A percentile compares a stretch with the other conserved stretches of the same genome.
Conservation (phyloP, 2,329 filamentous ascomycete genomes). For the Xenoacremonium recifei region DNA sequence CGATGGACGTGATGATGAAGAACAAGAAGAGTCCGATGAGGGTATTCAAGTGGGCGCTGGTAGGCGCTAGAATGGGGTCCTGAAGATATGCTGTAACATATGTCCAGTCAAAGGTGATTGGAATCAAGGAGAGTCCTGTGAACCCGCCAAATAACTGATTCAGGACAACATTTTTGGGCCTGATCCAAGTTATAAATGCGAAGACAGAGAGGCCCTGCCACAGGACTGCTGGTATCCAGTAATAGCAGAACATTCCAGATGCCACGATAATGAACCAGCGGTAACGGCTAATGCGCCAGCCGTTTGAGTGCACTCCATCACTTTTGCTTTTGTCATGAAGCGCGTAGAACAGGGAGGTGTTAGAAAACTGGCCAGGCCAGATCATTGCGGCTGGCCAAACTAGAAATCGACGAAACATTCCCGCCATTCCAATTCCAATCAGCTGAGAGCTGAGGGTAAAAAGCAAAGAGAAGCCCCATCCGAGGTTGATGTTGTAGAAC, state of each 20-base stretch:
- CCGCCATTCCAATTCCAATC: slow-evolving; percentile 60
- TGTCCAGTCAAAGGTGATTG: slow-evolving; percentile 51
- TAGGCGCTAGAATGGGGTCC: slow-evolving; percentile 40
- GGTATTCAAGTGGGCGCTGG: slow-evolving; percentile 45
- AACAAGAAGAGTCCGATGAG: slow-evolving; percentile 43
- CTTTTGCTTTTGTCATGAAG: slow-evolving; percentile 41
- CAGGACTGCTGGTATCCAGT: slow-evolving; percentile 52
- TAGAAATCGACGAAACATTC: slow-evolving; percentile 54
- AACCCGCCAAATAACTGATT: slow-evolving; percentile 57
- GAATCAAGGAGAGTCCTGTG: slow-evolving; percentile 52
- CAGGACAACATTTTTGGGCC: slow-evolving; percentile 49
- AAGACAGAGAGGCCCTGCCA: slow-evolving; percentile 52
- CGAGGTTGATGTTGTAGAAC: slow-evolving; percentile 45
- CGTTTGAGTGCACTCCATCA: slow-evolving; percentile 38
- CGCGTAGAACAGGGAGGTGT: slow-evolving; percentile 45
- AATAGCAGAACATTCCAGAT: slow-evolving; percentile 45
- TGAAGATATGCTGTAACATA: slow-evolving; percentile 39
- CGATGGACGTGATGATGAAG: slow-evolving; percentile 43
- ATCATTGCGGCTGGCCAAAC: slow-evolving; percentile 61
- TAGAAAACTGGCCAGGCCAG: slow-evolving; percentile 53
- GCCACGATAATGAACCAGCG: slow-evolving; percentile 45
- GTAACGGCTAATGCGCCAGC: slow-evolving; percentile 45
- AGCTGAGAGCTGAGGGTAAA: slow-evolving; percentile 58
- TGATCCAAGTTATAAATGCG: slow-evolving; percentile 55
- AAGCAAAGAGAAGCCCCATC: slow-evolving; percentile 56